A percentile compares a stretch with the other conserved stretches of the same genome.
Evolutionary conservation across 306 rosid species (phyloP).

Genomic region (Lablab purpureus): DNA sequence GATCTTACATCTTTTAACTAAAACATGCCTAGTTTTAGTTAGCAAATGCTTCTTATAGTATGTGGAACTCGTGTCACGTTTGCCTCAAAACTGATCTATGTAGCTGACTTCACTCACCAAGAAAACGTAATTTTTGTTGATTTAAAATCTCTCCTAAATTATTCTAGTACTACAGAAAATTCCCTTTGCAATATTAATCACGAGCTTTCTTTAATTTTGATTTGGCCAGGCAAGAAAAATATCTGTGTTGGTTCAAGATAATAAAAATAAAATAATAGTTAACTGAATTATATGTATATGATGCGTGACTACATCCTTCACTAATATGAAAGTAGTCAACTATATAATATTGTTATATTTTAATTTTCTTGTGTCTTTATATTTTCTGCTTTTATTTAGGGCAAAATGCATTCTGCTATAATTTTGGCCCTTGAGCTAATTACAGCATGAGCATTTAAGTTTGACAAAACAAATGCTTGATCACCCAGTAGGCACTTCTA

Average conservation of each 20-base stretch:
- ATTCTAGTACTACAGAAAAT: not conserved
- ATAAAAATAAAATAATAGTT: not conserved
- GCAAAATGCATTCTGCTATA: not conserved
- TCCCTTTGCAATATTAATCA: not conserved
- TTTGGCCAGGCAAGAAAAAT: not conserved
- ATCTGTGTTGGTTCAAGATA: not conserved
- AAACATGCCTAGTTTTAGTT: slow-evolving; percentile 27
- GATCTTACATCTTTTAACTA: not conserved
- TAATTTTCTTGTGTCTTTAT: not conserved
- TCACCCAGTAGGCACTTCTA: not conserved
- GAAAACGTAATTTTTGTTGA: not conserved
- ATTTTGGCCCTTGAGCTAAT: not conserved
- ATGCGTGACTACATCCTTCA: not conserved
- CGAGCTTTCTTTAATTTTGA: not conserved
- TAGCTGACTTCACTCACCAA: not conserved
- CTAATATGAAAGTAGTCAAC: not conserved
- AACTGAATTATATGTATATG: not conserved
- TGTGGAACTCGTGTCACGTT: slow-evolving; percentile 1
- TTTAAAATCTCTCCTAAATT: not conserved
- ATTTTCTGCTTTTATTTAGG: not conserved
- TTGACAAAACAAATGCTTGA: slow-evolving; percentile 27
- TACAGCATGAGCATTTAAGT: not conserved
- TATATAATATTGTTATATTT: not conserved
- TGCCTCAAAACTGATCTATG: not conserved
- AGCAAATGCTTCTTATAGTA: slow-evolving; percentile 2